Conservation (phyloP, 2,329 filamentous ascomycete genomes). For the Sporothrix sp. region DNA sequence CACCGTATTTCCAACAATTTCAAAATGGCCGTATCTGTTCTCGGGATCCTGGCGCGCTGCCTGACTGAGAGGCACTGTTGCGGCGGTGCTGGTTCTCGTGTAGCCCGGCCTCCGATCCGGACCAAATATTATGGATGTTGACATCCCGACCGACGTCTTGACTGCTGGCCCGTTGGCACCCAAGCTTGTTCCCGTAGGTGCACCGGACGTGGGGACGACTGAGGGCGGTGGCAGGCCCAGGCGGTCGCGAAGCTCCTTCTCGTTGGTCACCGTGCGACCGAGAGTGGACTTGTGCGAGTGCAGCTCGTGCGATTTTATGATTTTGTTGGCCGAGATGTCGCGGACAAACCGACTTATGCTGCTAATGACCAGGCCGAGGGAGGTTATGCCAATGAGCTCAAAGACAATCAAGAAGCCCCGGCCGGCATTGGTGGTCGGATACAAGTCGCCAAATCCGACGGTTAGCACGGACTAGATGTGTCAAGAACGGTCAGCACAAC, state of each 20-base stretch:
- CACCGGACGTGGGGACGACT: not conserved
- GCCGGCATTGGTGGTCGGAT: slow-evolving; percentile 39
- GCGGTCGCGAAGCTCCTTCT: slow-evolving; percentile 36
- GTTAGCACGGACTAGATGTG: slow-evolving; percentile 40
- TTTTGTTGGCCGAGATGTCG: slow-evolving; percentile 51
- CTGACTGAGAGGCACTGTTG: not conserved
- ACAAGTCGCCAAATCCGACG: slow-evolving; percentile 53
- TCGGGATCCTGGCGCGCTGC: not conserved
- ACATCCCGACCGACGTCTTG: not conserved
- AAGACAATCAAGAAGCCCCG: slow-evolving; percentile 57
- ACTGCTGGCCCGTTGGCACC: too few relatives aligned
- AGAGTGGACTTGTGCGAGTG: slow-evolving; percentile 44
- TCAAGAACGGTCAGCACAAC: not conserved
- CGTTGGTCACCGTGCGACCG: slow-evolving; percentile 42
- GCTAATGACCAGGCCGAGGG: slow-evolving; percentile 57
- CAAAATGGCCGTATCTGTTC: slow-evolving; percentile 24
- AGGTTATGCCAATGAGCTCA: slow-evolving; percentile 58
- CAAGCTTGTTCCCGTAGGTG: too few relatives aligned
- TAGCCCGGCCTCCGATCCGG: not conserved
- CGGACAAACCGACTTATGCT: slow-evolving; percentile 52
- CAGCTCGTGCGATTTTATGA: slow-evolving; percentile 50
- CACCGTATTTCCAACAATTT: slow-evolving; percentile 26
- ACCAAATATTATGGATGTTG: not conserved
- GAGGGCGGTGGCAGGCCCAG: slow-evolving; percentile 26
- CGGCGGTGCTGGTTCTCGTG: not conserved